These are phyloP conservation scores for Opeltia flavorubescens DNA, from an alignment of 495 filamentous ascomycete genomes.

Conservation along the genomic window DNA sequence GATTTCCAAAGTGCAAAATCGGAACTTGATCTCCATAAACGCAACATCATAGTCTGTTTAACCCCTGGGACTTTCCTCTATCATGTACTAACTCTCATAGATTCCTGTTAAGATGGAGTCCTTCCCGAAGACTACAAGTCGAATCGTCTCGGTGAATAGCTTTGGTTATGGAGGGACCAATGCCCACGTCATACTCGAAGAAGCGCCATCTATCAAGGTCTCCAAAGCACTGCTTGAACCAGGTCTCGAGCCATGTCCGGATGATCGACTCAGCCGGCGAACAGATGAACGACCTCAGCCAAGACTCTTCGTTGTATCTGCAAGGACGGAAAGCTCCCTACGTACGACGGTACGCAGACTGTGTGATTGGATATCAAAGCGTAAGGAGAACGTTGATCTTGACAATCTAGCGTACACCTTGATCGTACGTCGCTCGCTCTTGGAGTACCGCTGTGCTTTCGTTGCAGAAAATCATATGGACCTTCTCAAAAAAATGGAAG, in stretches of 20 bases:
- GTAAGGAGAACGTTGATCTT: too few relatives aligned
- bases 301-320: too few relatives aligned
- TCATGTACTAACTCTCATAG: not conserved
- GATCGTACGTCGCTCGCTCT: too few relatives aligned
- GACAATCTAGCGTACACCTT: too few relatives aligned
- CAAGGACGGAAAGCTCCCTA: too few relatives aligned
- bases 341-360: too few relatives aligned
- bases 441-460: too few relatives aligned
- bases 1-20: constrained; percentile 31
- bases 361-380: too few relatives aligned
- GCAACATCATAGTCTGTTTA: not conserved
- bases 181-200: constrained; percentile 37
- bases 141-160: constrained; percentile 41
- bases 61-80: not conserved
- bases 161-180: constrained; percentile 48
- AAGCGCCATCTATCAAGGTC: not conserved
- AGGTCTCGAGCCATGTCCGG: not conserved
- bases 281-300: too few relatives aligned
- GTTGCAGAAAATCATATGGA: too few relatives aligned
- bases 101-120: not conserved
- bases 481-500: too few relatives aligned
- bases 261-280: not conserved
- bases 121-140: constrained; percentile 19
- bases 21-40: constrained; percentile 3
- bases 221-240: not conserved